These are phyloP conservation scores for Suillus brevipes DNA, from an alignment of 768 basidiomycete species.

Conservation along the genomic window DNA sequence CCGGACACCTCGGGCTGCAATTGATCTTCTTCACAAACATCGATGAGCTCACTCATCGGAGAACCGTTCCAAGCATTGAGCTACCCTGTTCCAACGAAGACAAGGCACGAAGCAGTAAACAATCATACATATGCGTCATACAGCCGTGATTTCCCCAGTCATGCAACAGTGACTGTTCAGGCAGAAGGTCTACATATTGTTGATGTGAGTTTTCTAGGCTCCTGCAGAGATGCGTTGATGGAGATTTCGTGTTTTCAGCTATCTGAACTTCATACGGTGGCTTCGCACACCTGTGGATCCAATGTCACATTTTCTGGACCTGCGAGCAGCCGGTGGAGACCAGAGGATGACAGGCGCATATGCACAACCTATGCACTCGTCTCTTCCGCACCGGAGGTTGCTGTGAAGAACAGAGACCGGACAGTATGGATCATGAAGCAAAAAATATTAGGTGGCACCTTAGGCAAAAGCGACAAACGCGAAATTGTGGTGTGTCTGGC, in stretches of 20 bases:
- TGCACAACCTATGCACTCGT: conserved; percentile 60
- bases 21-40: conserved; percentile 13
- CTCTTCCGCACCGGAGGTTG: conserved; percentile 46
- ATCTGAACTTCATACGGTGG: conserved; percentile 60
- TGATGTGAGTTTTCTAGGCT: conserved; percentile 50
- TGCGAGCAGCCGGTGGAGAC: conserved; percentile 44
- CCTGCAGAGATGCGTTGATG: conserved; percentile 1
- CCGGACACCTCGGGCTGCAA: conserved; percentile 20
- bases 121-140: conserved; percentile 22
- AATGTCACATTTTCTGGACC: conserved; percentile 61
- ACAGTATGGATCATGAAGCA: conserved; percentile 67
- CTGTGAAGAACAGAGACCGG: conserved; percentile 41
- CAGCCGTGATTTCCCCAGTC: conserved; percentile 42
- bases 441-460: conserved; percentile 38
- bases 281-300: conserved; percentile 72
- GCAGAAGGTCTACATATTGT: conserved; percentile 75
- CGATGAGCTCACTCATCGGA: conserved; percentile 32
- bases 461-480: conserved; percentile 40
- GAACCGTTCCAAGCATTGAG: conserved; percentile 31
- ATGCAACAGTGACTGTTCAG: conserved; percentile 68
- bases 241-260: conserved; percentile 41
- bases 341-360: conserved; percentile 33
- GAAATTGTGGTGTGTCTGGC: conserved; percentile 43
- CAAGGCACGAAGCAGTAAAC: neutral
- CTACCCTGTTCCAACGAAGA: conserved; percentile 22